Percentiles rank a stretch among this genome's conserved stretches.
Conservation (phyloP, 176 grass and related monocot genomes). For the Aegilops tauschii region DNA sequence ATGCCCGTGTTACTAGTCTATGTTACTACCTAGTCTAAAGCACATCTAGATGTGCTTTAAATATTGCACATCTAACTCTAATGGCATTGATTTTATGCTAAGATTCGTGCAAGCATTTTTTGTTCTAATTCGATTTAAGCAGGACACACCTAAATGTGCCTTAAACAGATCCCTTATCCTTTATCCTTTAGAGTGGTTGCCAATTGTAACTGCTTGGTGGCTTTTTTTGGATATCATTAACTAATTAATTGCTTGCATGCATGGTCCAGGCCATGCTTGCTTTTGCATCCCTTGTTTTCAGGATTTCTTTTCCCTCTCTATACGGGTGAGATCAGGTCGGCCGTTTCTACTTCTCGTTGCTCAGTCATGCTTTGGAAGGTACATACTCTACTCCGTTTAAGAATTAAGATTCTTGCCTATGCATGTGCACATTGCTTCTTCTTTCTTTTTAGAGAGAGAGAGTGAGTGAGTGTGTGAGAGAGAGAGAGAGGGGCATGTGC, state of each 20-base stretch:
- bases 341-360: background rate
- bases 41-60: too few species aligned
- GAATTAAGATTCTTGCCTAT: background rate
- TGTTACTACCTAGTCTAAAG: too few species aligned
- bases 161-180: too few species aligned
- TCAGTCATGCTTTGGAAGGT: slow-evolving; percentile 29
- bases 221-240: background rate
- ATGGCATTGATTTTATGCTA: too few species aligned
- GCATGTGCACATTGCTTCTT: background rate
- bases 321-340: background rate
- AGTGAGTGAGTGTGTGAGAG: rapidly evolving
- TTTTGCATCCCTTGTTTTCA: background rate
- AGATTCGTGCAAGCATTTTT: too few species aligned
- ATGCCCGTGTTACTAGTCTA: too few species aligned
- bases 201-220: background rate
- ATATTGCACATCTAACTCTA: too few species aligned
- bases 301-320: background rate
- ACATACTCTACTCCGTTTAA: background rate
- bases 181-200: too few species aligned
- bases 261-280: background rate
- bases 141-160: too few species aligned
- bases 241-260: background rate
- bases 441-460: too few species aligned
- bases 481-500: background rate
- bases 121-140: too few species aligned